These are phyloP conservation scores for Naematelia encephala DNA, from an alignment of 768 basidiomycete species.

Conservation along the genomic window DNA sequence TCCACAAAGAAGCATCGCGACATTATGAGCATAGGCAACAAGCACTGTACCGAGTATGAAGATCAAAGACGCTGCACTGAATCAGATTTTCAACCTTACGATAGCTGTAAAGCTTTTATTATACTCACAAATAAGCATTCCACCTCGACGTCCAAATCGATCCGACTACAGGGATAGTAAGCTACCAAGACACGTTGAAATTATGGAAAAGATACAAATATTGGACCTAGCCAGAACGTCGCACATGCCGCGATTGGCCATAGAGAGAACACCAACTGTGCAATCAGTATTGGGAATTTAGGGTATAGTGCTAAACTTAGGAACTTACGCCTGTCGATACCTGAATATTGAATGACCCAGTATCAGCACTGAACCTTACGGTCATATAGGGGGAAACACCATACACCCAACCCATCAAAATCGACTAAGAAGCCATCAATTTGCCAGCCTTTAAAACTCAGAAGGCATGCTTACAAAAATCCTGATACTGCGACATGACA, in stretches of 20 bases:
- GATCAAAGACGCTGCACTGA: conserved; percentile 14
- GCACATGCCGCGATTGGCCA: conserved; percentile 35
- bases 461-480: conserved; percentile 13
- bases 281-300: background rate
- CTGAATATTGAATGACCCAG: conserved; percentile 4
- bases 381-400: conserved; percentile 7
- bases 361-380: background rate
- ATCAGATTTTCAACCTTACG: background rate
- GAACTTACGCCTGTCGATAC: conserved; percentile 33
- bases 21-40: conserved; percentile 21
- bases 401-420: conserved; percentile 26
- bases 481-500: conserved; percentile 24
- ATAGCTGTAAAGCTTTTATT: background rate
- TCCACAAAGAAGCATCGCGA: conserved; percentile 30
- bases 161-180: conserved; percentile 29
- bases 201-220: conserved; percentile 27
- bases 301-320: too few relatives aligned
- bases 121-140: conserved; percentile 25
- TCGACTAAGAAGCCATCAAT: conserved; percentile 9
- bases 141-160: conserved; percentile 25
- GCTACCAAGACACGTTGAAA: too few relatives aligned
- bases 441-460: background rate
- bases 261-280: conserved; percentile 36
- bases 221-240: conserved; percentile 36
- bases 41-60: conserved; percentile 23